phyloP scores from a whole-genome alignment of 2,329 filamentous ascomycete species.

The Diaporthe citrichinensis region DNA sequence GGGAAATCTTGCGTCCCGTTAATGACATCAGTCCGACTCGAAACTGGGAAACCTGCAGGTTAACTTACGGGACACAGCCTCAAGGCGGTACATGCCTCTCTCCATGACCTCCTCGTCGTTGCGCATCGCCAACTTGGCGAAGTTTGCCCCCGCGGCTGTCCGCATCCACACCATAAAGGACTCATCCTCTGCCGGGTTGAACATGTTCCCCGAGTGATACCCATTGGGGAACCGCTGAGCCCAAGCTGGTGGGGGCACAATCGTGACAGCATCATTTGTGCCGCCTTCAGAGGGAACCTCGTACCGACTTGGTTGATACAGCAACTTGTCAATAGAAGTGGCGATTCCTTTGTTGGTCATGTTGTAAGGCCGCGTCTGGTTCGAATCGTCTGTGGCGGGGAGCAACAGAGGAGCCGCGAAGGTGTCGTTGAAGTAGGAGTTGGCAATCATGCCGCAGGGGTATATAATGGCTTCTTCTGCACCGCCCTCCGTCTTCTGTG shows the following conservation, averaged over 20 bases:
- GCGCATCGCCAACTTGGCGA: background rate
- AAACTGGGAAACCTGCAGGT: background rate
- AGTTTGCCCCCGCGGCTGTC: background rate
- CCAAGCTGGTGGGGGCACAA: conserved; percentile 2
- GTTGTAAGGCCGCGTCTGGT: background rate
- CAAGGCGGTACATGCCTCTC: background rate
- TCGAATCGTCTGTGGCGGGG: background rate
- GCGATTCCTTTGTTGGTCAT: background rate
- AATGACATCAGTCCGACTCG: background rate
- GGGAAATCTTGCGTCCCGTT: background rate
- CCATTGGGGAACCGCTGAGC: background rate
- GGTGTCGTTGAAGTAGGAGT: background rate
- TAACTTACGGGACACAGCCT: background rate
- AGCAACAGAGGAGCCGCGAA: background rate
- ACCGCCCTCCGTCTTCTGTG: background rate
- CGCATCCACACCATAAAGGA: conserved; percentile 15
- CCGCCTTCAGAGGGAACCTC: background rate
- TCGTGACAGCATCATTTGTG: background rate
- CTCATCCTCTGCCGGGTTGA: conserved; percentile 6
- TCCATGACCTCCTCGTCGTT: background rate
- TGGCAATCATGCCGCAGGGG: background rate
- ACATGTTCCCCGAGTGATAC: background rate
- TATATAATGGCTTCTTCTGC: background rate
- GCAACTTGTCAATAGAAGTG: background rate
- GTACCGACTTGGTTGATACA: background rate